phyloP scores from a whole-genome alignment of 257 asterid genomes.

The Przewalskia tangutica region DNA sequence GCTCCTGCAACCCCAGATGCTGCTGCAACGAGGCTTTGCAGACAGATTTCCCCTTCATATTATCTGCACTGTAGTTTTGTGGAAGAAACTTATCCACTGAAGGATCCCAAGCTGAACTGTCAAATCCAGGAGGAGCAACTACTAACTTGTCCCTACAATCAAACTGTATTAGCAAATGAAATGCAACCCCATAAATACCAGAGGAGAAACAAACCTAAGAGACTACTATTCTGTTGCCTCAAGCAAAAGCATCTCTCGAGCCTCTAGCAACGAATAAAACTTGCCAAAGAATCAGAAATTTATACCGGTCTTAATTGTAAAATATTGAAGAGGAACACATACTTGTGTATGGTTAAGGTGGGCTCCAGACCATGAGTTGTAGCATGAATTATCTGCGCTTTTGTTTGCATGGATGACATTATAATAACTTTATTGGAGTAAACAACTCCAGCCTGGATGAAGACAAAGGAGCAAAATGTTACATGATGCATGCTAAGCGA shows the following conservation, averaged over 20 bases:
- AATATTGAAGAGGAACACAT: conserved; percentile 17
- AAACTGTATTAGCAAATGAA: conserved; percentile 8
- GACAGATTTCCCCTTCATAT: conserved; percentile 52
- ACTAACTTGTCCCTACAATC: conserved; percentile 54
- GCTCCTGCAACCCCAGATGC: conserved; percentile 36
- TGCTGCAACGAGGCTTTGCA: conserved; percentile 58
- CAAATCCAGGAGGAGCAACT: conserved; percentile 58
- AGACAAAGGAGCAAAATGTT: conserved; percentile 8
- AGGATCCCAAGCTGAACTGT: conserved; percentile 72
- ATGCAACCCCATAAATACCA: not conserved
- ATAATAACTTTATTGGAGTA: conserved; percentile 59
- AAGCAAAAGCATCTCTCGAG: not conserved
- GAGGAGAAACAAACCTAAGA: not conserved
- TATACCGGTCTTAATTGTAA: not conserved
- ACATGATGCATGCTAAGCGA: not conserved
- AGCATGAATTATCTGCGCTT: conserved; percentile 33
- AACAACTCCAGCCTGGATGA: conserved; percentile 65
- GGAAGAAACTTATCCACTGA: conserved; percentile 50
- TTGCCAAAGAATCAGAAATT: not conserved
- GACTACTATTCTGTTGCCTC: conserved; percentile 3
- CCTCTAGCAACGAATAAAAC: not conserved
- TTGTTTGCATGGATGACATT: conserved; percentile 46
- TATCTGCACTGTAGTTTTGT: conserved; percentile 42
- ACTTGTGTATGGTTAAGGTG: conserved; percentile 59
- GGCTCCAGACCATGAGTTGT: conserved; percentile 53